Evolutionary conservation across 495 filamentous ascomycete species (phyloP), one percentile per base, ranked within the genome.

Genomic region (Polyplosphaeria fusca): DNA sequence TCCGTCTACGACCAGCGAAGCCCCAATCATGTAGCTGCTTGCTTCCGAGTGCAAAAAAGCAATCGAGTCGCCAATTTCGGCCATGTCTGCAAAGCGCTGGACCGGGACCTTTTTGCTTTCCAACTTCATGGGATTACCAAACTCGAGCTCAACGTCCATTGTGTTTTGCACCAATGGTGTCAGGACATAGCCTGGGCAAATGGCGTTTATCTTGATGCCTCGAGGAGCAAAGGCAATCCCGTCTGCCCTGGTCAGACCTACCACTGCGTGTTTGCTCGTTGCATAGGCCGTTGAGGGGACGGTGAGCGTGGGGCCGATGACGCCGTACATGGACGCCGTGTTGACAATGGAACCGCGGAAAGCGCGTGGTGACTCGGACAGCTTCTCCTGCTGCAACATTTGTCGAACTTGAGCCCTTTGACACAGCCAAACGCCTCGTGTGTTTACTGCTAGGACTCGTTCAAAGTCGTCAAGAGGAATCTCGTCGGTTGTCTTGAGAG

Each of bases 121-220:
- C 0, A 62, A 37, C 13, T 47, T 52, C 65, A 68, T 68, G 9
- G 56, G 52, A 12, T 44, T 61, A 5, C 39, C 39, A 5, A 5
- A 11, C 5, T 20, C 19, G 5, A 18, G 9, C 16, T 27, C 44
- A 5, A 5, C 28, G 23, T 37, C 53, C 52, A 54, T 58, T 3
- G 32, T 66, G 18, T 69, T 67, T 26, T 75, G 53, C 13, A 55
- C 44, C 39, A 78, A 63, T 0, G 75, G 73, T 1, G 74, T 76
- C 12, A 62, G 63, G 12, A 77, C 67, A 55, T 75, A 77, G 0
- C 76, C 76, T 3, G 74, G 74, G 43, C 76, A 79, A 18, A 79
- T 71, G 1, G 75, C 76, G 56, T 79, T 79, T 58, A 79, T 76
- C 26, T 76, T 69, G 26, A 79, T 78, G 19, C 74, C 75, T 11